Base-by-base conservation (phyloP, 83 land plant genomes). In the Diphasiastrum complanatum region DNA sequence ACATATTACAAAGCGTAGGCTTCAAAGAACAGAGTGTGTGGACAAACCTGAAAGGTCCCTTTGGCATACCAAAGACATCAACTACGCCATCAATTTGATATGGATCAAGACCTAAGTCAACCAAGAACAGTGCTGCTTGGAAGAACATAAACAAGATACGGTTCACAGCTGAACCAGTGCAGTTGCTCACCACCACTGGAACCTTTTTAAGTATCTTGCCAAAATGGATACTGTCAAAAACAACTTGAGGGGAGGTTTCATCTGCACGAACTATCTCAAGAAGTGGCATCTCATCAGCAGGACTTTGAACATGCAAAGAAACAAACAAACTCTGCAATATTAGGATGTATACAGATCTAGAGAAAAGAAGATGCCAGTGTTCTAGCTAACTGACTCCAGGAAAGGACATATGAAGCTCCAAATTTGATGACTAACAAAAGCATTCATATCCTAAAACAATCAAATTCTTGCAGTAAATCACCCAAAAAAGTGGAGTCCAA, bases 221-320 rank as follows among this genome's bases (percentile, higher is more conserved):
- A 51, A 74, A 34, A 4, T 43, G 54, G 26, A 74, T 20, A 51
- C 68, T 23, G 51, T 74, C 78, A 26, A 53, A 45, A 1, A 74
- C 25, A n/a, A 56, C 54, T 65, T 71, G 70, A 12, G 27, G 23
- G 26, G 78, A 75, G 20, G 78, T 75, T 31, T 75, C 19, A 3
- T 65, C 33, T 24, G 75, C 38, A 8, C 66, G 63, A 30, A 71
- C 78, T 27, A 75, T 64, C 52, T 75, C 78, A 16, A 75, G 41
- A 26, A 75, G 66, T 29, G 30, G 78, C 78, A 74, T 74, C 30
- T 69, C 66, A 69, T 74, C 74, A 35, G 78, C 74, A 38, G 78
- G 78, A 37, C 78, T 74, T n/a, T n/a, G n/a, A n/a, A n/a, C n/a
- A n/a, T n/a, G n/a, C n/a, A n/a, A n/a, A n/a, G n/a, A n/a, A n/a